Base-by-base conservation (phyloP, 768 basidiomycete genomes). In the Inosperma sp. region DNA sequence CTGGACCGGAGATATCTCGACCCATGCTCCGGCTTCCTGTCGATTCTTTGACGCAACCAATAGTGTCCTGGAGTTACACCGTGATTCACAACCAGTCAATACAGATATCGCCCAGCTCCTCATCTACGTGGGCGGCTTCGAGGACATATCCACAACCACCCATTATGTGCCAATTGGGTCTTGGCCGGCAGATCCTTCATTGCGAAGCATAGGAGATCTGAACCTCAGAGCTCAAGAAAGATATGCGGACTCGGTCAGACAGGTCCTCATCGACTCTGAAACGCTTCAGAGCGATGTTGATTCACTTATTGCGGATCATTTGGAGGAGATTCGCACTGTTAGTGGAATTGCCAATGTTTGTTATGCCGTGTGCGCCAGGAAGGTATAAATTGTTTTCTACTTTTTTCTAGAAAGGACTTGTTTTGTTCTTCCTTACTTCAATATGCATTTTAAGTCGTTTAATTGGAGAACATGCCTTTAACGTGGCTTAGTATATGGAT, bases 161-260 rank as follows among this genome's bases (percentile, higher is more conserved):
- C 61, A 69, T 52, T 56, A 65, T 61, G 70, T 86, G 51, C 83
- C 84, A 7, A 69, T 87, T 19, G 86, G 85, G 4, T 64, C 67
- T 7, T 83, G 81, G 83, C 70, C 66, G 40, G 29, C 40, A 0
- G 69, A 77, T 43, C 56, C 66, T 3, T 46, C 43, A 23, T 52
- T 70, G 58, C 63, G 54, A 53, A 33, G 43, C 9, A 57, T 84
- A 2, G 85, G 83, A 1, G 62, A 54, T 25, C 64, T 56, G 2
- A 74, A 74, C 56, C 68, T 75, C 23, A 62, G 59, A 2, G 64
- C 67, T 6, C 68, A 77, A 52, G 56, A 61, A 25, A 59, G 66
- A 19, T 82, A 79, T 41, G 72, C 77, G 4, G 66, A 75, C 14
- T 79, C 79, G 17, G 65, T 81, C 46, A 73, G 63, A 51, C 73